Evolutionary conservation across 192 early-diverging fungal genomes (phyloP).

Genomic region (Nowakowskiella sp.): DNA sequence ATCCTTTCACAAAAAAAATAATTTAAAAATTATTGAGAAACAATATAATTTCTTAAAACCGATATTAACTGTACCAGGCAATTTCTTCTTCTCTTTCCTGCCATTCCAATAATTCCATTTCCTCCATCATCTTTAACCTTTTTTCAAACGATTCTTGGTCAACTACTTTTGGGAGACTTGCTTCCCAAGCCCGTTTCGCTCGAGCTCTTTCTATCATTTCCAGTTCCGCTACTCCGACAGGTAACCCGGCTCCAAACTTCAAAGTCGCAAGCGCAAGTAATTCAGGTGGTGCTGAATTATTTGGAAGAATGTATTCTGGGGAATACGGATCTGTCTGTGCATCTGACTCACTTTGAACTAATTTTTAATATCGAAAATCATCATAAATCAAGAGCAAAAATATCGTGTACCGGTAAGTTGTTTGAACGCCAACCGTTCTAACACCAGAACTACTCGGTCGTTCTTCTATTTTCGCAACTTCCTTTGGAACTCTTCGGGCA

Average conservation of each 20-base stretch:
- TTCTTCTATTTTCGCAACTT: slow-evolving; percentile 12
- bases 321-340: slow-evolving; percentile 59
- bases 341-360: slow-evolving; percentile 37
- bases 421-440: slow-evolving; percentile 42
- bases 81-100: slow-evolving; percentile 52
- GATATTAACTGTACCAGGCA: slow-evolving; percentile 17
- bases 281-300: slow-evolving; percentile 37
- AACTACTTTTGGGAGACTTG: slow-evolving; percentile 40
- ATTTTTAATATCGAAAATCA: slow-evolving; percentile 6
- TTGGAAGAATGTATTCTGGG: slow-evolving; percentile 44
- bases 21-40: slow-evolving; percentile 6
- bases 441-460: slow-evolving; percentile 25
- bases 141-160: slow-evolving; percentile 47
- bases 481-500: slow-evolving; percentile 22
- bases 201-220: slow-evolving; percentile 57
- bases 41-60: slow-evolving; percentile 11
- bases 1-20: slow-evolving; percentile 22
- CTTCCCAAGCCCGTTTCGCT: slow-evolving; percentile 53
- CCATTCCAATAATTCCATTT: slow-evolving; percentile 56
- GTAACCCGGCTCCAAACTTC: slow-evolving; percentile 44
- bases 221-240: slow-evolving; percentile 43
- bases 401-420: slow-evolving; percentile 36
- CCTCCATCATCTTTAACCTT: slow-evolving; percentile 56
- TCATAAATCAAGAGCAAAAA: not conserved
- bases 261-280: slow-evolving; percentile 50